Percentiles rank a stretch among this genome's conserved stretches.
phyloP scores from a whole-genome alignment of 129 eudicot species.

The Kitagawia praeruptora region DNA sequence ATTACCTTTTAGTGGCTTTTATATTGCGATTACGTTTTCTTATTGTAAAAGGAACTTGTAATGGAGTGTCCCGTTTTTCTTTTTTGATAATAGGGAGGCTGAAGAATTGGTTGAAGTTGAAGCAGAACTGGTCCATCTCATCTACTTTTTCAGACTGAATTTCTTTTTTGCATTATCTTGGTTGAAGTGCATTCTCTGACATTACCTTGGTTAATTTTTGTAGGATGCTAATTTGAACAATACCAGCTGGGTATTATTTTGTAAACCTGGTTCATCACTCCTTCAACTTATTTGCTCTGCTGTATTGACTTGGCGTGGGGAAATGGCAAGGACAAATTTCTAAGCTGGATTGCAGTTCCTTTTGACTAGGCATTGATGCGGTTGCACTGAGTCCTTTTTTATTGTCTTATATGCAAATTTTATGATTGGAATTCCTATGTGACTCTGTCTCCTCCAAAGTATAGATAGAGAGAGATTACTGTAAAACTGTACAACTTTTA shows the following conservation, averaged over 20 bases:
- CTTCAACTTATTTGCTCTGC: too few species aligned
- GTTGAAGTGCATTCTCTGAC: slow-evolving; percentile 9
- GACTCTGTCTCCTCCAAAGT: slow-evolving; percentile 47
- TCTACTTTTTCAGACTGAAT: slow-evolving; percentile 3
- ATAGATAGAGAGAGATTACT: slow-evolving; percentile 2
- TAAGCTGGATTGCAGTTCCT: too few species aligned
- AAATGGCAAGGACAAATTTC: too few species aligned
- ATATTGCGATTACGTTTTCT: background rate
- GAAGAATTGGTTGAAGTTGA: slow-evolving; percentile 95
- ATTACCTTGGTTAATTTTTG: slow-evolving; percentile 11
- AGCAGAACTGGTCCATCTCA: slow-evolving; percentile 71
- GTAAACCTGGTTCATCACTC: too few species aligned
- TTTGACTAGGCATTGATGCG: slow-evolving; percentile 60
- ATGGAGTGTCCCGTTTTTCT: slow-evolving; percentile 4
- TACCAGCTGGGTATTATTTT: too few species aligned
- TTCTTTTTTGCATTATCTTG: slow-evolving; percentile 9
- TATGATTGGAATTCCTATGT: slow-evolving; percentile 61
- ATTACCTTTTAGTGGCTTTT: background rate
- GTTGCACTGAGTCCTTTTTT: slow-evolving; percentile 60
- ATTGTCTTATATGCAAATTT: slow-evolving; percentile 48
- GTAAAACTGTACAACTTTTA: background rate
- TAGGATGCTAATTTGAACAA: slow-evolving; percentile 83
- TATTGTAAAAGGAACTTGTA: slow-evolving; percentile 5
- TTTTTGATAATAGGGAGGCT: slow-evolving; percentile 46
- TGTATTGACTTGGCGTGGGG: too few species aligned